A percentile compares a stretch with the other conserved stretches of the same genome.
phyloP scores from a whole-genome alignment of 1,284 basidiomycete species.

The Ceratobasidium sp. region DNA sequence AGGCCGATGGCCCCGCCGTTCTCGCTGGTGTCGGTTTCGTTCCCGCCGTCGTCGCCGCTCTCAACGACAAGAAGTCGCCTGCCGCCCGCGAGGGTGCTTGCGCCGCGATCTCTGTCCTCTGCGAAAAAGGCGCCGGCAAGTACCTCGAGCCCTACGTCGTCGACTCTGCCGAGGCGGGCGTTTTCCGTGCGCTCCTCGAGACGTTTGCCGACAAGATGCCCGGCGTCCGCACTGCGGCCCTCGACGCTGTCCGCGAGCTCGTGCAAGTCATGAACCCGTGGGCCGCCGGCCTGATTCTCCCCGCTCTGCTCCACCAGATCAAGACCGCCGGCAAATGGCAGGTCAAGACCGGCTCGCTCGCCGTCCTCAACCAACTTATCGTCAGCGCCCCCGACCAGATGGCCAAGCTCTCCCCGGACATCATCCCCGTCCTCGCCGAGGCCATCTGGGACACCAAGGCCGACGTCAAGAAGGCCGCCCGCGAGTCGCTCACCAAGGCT shows the following conservation, averaged over 20 bases:
- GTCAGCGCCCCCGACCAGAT: slow-evolving; percentile 86
- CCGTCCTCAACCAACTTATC: slow-evolving; percentile 92
- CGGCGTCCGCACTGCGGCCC: slow-evolving; percentile 84
- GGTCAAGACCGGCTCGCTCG: slow-evolving; percentile 92
- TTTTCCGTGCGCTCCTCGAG: slow-evolving; percentile 91
- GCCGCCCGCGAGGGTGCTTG: slow-evolving; percentile 89
- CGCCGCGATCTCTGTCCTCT: slow-evolving; percentile 73
- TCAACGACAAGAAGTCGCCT: slow-evolving; percentile 91
- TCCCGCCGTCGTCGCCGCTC: slow-evolving; percentile 86
- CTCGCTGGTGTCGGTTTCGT: slow-evolving; percentile 83
- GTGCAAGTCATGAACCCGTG: slow-evolving; percentile 91
- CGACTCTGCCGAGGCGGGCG: slow-evolving; percentile 72
- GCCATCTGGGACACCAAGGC: slow-evolving; percentile 99
- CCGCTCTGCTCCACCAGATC: slow-evolving; percentile 93
- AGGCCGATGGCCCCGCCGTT: slow-evolving; percentile 89
- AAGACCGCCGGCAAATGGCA: slow-evolving; percentile 99
- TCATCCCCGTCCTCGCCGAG: slow-evolving; percentile 95
- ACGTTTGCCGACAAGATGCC: slow-evolving; percentile 94
- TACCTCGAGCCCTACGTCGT: slow-evolving; percentile 93
- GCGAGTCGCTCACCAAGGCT: slow-evolving; percentile 93
- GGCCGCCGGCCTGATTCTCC: slow-evolving; percentile 88
- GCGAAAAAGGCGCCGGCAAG: slow-evolving; percentile 83
- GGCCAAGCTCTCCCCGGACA: slow-evolving; percentile 93
- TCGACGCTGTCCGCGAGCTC: slow-evolving; percentile 86
- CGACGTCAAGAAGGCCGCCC: slow-evolving; percentile 99